Base-by-base conservation (phyloP, 345 rosid species). In the Brassica cretica region DNA sequence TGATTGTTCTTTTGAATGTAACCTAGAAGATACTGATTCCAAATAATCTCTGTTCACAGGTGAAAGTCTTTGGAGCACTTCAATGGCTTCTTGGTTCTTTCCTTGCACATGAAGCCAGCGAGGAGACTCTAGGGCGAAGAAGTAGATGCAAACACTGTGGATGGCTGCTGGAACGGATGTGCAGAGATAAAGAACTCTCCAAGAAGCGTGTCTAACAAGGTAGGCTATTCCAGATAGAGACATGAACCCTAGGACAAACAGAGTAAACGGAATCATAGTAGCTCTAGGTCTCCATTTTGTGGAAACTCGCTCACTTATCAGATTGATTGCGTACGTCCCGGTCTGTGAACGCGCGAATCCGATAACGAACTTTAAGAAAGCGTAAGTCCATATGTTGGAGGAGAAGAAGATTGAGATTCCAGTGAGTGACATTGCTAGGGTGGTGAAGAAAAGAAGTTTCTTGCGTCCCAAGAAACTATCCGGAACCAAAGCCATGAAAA, bases 61-160 rank as follows among this genome's bases (percentile, higher is more conserved):
- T 70, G 78, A 51, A 0, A 90, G 76, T 21, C 76, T 79, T 73
- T 84, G 79, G 7, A 92, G 77, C 15, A 85, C 82, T 10, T 67
- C 73, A 16, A 84, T 49, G 0, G 91, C 96, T 75, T 91, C 91
- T 16, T 83, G 78, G 24, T 66, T 75, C 14, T 84, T 81, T 14
- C 90, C 87, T 44, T 46, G 81, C 44, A 84, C 19, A 35, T 84
- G 79, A 2, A 87, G 86, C 90, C 90, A 88, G 29, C 90, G 83
- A 0, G 92, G 90, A 11, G 89, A 88, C 83, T 88, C 90, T 2
- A 69, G 29, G 41, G 83, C 83, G 1, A 84, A 76, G 59, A 84
- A 70, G 12, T 72, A 75, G 30, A 78, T 53, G 7, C 78, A 12
- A 25, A 70, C n/a, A 37, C 84, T 74, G 64, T 80, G 83, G 8